Evolutionary conservation across 257 asterid species (phyloP).

Genomic region (Lithospermum erythrorhizon): DNA sequence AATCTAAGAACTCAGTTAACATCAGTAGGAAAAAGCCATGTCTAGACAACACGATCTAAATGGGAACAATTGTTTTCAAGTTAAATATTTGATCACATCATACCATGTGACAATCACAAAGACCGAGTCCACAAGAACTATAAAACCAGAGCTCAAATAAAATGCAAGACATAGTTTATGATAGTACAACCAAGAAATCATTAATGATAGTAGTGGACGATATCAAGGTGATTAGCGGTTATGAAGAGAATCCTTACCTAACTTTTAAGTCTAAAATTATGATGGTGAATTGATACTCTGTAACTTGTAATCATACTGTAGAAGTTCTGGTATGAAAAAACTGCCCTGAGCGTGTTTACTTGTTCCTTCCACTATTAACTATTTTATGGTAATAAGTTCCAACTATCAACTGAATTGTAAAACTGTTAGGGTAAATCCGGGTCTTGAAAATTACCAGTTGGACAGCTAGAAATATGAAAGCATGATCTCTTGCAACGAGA

Average conservation of each 20-base stretch:
- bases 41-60: neutral
- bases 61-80: neutral
- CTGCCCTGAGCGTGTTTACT: neutral
- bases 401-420: neutral
- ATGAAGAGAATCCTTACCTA: neutral
- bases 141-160: neutral
- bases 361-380: neutral
- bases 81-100: no score
- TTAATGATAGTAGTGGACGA: neutral
- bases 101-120: neutral
- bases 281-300: neutral
- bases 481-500: slow-evolving; percentile 98
- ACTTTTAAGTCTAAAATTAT: neutral
- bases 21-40: neutral
- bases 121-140: neutral
- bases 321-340: neutral
- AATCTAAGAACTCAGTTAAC: neutral
- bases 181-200: no score
- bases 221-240: neutral
- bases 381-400: neutral
- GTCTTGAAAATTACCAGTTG: slow-evolving; percentile 61
- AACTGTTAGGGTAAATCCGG: neutral
- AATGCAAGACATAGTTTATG: neutral
- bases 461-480: slow-evolving; percentile 70
- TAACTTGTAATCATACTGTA: no score